Evolutionary conservation across 192 early-diverging fungal genomes (phyloP).

Genomic region (Kickxella alabastrina): DNA sequence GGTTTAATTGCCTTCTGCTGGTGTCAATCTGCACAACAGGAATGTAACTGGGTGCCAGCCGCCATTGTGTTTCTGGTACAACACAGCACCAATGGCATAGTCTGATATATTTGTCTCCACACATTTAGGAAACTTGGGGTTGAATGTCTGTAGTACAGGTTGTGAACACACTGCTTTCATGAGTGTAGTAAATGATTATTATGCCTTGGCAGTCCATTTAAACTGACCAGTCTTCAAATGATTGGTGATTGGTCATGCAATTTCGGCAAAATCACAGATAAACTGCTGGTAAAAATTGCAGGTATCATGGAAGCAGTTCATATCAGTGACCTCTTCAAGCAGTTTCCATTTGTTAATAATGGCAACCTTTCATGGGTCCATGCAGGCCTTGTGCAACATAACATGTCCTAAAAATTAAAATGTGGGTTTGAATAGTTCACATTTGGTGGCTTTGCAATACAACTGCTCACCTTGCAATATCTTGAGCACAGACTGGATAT

Average conservation of each 20-base stretch:
- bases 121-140: background rate
- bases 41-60: too few species aligned
- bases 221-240: constrained; percentile 18
- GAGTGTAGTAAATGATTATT: constrained; percentile 1
- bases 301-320: constrained; percentile 26
- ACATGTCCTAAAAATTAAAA: too few species aligned
- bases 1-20: constrained; percentile 1
- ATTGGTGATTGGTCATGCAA: constrained; percentile 11
- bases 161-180: background rate
- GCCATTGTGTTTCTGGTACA: background rate
- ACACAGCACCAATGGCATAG: constrained; percentile 5
- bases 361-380: background rate
- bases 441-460: too few species aligned
- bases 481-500: constrained; percentile 11
- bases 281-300: constrained; percentile 36
- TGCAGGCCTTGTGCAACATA: background rate
- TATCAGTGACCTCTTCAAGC: constrained; percentile 5
- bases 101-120: background rate
- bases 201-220: constrained; percentile 1
- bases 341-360: constrained; percentile 11
- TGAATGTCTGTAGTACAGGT: constrained; percentile 6
- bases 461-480: constrained; percentile 5
- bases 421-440: too few species aligned
- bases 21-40: background rate
- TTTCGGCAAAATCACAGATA: constrained; percentile 23